Conservation (phyloP, 495 filamentous ascomycete genomes). For the Aspergillus avenaceus region DNA sequence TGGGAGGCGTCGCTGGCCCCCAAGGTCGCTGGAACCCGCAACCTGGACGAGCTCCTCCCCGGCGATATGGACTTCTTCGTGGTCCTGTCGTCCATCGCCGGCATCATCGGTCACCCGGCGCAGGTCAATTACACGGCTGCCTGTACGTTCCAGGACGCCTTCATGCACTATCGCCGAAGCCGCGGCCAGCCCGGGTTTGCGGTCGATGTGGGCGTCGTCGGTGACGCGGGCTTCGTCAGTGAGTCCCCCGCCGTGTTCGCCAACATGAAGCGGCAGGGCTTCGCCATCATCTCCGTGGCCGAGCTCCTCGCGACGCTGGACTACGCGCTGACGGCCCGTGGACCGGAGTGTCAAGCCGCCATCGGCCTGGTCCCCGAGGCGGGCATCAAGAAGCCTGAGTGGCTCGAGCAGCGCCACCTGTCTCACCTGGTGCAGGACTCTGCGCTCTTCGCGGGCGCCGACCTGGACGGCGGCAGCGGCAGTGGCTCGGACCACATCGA, state of each 20-base stretch:
- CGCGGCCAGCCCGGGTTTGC: conserved; percentile 27
- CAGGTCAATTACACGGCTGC: conserved; percentile 44
- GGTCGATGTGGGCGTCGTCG: conserved; percentile 36
- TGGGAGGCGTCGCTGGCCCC: conserved; percentile 37
- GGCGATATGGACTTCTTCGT: conserved; percentile 47
- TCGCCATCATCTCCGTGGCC: not conserved
- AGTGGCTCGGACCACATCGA: too few species aligned
- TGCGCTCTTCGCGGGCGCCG: too few species aligned
- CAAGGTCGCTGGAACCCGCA: conserved; percentile 47
- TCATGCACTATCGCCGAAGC: conserved; percentile 29
- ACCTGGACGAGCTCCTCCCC: conserved; percentile 51
- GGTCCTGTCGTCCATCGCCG: conserved; percentile 38
- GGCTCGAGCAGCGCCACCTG: too few species aligned
- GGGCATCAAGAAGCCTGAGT: too few species aligned
- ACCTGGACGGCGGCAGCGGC: too few species aligned
- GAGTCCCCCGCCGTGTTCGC: not conserved
- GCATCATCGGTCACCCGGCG: conserved; percentile 36
- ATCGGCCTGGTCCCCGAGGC: not conserved
- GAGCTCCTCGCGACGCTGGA: too few species aligned
- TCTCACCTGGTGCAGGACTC: too few species aligned
- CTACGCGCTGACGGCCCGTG: too few species aligned
- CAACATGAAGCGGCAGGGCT: not conserved
- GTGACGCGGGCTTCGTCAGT: conserved; percentile 35
- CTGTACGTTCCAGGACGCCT: conserved; percentile 36
- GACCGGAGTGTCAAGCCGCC: too few species aligned